phyloP scores from a whole-genome alignment of 805 yeast species.

The Huiozyma naganishii region DNA sequence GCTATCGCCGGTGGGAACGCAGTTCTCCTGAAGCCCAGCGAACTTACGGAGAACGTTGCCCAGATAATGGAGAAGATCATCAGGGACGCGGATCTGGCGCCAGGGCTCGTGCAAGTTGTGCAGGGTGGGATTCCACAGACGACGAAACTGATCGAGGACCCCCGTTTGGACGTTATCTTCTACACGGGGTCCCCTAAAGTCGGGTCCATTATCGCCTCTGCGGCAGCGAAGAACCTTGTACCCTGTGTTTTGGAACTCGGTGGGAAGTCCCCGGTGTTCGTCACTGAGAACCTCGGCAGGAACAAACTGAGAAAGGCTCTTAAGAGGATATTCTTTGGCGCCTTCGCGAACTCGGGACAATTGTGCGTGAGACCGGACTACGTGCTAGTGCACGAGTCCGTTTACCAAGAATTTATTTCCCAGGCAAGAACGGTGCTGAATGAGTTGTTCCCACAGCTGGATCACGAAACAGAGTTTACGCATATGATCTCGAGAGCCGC shows the following conservation, averaged over 20 bases:
- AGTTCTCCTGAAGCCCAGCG: conserved; percentile 69
- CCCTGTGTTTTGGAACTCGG: conserved; percentile 81
- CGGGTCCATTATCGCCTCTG: conserved; percentile 64
- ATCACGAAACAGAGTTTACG: conserved; percentile 35
- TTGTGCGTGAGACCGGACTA: conserved; percentile 88
- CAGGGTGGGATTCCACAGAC: conserved; percentile 66
- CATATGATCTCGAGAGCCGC: conserved; percentile 52
- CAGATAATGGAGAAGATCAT: conserved; percentile 46
- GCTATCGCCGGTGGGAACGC: conserved; percentile 83
- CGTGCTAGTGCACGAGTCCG: conserved; percentile 49
- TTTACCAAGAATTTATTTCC: conserved; percentile 41
- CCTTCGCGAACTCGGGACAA: conserved; percentile 76
- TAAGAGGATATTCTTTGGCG: conserved; percentile 66
- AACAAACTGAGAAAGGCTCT: conserved; percentile 38
- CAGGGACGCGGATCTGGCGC: conserved; percentile 36
- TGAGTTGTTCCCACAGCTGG: conserved; percentile 36
- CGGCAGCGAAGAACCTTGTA: conserved; percentile 78
- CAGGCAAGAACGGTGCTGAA: conserved; percentile 31
- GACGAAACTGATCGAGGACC: conserved; percentile 40
- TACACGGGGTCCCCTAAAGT: conserved; percentile 76
- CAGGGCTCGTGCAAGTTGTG: conserved; percentile 50
- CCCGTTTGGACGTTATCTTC: conserved; percentile 69
- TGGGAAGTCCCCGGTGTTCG: conserved; percentile 81
- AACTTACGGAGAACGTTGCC: conserved; percentile 54
- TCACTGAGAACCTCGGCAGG: conserved; percentile 41